Percentiles rank a stretch among this genome's conserved stretches.
Conservation (phyloP, 1,284 basidiomycete genomes). For the Fistulina hepatica region DNA sequence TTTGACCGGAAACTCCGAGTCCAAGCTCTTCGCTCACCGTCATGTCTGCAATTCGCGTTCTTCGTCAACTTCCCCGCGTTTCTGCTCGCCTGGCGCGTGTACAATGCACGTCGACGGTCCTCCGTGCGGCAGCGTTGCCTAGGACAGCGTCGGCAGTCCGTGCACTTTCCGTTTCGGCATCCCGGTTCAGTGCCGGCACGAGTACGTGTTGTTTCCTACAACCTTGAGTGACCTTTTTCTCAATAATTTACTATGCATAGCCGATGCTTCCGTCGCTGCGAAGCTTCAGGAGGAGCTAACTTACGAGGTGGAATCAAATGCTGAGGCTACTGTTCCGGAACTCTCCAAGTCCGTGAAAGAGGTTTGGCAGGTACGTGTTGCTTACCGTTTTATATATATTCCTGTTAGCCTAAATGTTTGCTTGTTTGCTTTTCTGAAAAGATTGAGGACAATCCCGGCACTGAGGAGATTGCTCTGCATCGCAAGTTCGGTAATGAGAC, state of each 20-base stretch:
- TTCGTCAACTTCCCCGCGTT: constrained; percentile 29
- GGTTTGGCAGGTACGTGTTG: neutral
- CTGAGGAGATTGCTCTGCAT: constrained; percentile 75
- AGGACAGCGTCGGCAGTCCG: constrained; percentile 18
- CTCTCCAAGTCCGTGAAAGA: neutral
- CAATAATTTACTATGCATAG: constrained; percentile 26
- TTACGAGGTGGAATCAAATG: neutral
- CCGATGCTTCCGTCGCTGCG: constrained; percentile 62
- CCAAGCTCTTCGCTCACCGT: constrained; percentile 10
- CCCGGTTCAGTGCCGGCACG: constrained; percentile 47
- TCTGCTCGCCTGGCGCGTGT: constrained; percentile 20
- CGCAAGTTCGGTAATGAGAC: constrained; percentile 88
- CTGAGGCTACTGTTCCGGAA: neutral
- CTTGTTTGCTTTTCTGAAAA: constrained; percentile 24
- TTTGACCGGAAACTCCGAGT: too few species aligned
- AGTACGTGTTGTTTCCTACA: constrained; percentile 31
- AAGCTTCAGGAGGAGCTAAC: constrained; percentile 36
- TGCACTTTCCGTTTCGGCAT: constrained; percentile 46
- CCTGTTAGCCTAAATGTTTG: constrained; percentile 3
- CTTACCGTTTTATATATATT: neutral
- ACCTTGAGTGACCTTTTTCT: neutral
- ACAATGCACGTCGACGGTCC: constrained; percentile 16
- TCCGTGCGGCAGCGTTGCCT: constrained; percentile 12
- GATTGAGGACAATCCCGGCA: constrained; percentile 64
- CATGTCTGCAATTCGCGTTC: constrained; percentile 35